Evolutionary conservation across 116 monocot species (phyloP).

Genomic region (Zostera marina): DNA sequence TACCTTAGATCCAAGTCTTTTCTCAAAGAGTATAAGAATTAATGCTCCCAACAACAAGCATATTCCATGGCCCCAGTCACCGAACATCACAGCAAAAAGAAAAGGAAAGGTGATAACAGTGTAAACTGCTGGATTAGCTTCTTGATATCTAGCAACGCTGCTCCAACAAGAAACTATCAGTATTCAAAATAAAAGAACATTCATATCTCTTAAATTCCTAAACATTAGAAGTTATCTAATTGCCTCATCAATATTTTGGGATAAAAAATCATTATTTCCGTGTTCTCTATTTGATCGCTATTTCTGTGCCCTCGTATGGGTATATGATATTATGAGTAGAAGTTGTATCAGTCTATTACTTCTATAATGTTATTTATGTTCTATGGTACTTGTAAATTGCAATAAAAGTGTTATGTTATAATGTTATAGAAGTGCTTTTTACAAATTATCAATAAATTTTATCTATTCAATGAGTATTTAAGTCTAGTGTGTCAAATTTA

Average conservation of each 20-base stretch:
- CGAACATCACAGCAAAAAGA: conserved; percentile 99
- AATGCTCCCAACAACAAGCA: conserved; percentile 79
- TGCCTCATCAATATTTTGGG: too few species aligned
- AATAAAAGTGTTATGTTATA: too few species aligned
- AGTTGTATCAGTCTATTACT: too few species aligned
- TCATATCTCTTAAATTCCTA: background rate
- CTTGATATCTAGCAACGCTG: conserved; percentile 93
- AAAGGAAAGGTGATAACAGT: conserved; percentile 91
- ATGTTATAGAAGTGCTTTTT: too few species aligned
- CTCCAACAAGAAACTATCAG: conserved; percentile 7
- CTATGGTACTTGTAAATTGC: too few species aligned
- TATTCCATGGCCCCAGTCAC: conserved; percentile 99
- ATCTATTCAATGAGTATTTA: background rate
- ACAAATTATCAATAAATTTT: background rate
- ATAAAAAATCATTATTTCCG: too few species aligned
- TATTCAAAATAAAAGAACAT: background rate
- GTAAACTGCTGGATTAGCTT: conserved; percentile 96
- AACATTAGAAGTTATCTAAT: too few species aligned
- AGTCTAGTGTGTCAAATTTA: background rate
- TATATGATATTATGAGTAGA: too few species aligned
- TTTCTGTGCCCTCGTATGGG: too few species aligned
- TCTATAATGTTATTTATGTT: too few species aligned
- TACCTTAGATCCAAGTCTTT: conserved; percentile 70
- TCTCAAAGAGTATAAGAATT: conserved; percentile 72
- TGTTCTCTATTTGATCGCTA: too few species aligned